Evolutionary conservation across 495 filamentous ascomycete genomes (phyloP).

Genomic region (Amorphotheca resinae): DNA sequence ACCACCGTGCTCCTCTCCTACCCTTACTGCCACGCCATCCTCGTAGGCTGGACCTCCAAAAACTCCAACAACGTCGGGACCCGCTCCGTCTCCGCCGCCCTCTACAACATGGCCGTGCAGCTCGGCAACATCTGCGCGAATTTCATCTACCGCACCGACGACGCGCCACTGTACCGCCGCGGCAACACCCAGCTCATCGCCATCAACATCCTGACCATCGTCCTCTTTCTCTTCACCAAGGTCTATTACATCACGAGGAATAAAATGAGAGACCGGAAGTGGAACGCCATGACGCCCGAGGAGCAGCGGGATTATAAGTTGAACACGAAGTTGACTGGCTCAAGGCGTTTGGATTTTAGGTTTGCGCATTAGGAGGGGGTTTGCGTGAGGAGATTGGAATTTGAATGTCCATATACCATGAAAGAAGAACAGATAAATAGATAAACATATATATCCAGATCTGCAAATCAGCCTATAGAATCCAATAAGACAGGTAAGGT

Average conservation of each 20-base stretch:
- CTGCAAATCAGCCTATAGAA: too few species aligned
- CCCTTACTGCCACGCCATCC: constrained; percentile 37
- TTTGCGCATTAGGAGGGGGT: constrained; percentile 36
- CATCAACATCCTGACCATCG: constrained; percentile 19
- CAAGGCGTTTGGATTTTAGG: constrained; percentile 33
- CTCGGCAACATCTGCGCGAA: constrained; percentile 40
- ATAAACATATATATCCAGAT: too few species aligned
- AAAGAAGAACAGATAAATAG: too few species aligned
- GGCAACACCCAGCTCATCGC: constrained; percentile 25
- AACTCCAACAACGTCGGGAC: constrained; percentile 34
- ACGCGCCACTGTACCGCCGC: constrained; percentile 36
- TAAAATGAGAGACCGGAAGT: constrained; percentile 25
- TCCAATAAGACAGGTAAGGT: too few species aligned
- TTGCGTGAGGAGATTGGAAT: too few species aligned
- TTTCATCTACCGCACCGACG: constrained; percentile 38
- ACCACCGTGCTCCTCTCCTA: constrained; percentile 39
- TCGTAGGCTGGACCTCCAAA: constrained; percentile 33
- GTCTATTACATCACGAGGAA: constrained; percentile 33
- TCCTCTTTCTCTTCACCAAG: constrained; percentile 27
- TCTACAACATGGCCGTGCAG: constrained; percentile 53
- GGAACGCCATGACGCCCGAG: constrained; percentile 29
- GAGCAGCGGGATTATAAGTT: constrained; percentile 27
- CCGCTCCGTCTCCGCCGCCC: constrained; percentile 1
- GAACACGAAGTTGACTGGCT: constrained; percentile 28
- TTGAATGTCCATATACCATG: too few species aligned